Evolutionary conservation across 164 flowering plant genomes (phyloP).

Genomic region (Tinospora cordifolia): DNA sequence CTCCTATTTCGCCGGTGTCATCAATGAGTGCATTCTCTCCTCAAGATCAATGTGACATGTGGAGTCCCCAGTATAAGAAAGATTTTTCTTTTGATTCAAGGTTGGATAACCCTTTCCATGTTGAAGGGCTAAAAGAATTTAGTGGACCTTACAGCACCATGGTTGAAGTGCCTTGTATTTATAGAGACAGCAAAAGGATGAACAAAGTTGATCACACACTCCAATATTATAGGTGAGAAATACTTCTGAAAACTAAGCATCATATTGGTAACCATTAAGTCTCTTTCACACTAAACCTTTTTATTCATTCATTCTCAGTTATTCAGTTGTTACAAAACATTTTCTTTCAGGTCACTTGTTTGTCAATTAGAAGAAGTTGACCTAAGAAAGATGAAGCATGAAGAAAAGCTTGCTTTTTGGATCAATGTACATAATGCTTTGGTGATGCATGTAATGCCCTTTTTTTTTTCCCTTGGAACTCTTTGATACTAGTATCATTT

Average conservation of each 20-base stretch:
- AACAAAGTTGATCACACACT: slow-evolving; percentile 56
- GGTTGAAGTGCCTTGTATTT: slow-evolving; percentile 74
- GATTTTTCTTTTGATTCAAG: slow-evolving; percentile 66
- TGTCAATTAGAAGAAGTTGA: slow-evolving; percentile 62
- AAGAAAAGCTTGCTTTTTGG: slow-evolving; percentile 96
- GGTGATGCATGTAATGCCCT: slow-evolving; percentile 97
- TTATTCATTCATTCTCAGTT: background rate
- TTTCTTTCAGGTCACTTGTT: slow-evolving; percentile 54
- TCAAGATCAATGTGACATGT: slow-evolving; percentile 53
- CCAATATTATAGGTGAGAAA: slow-evolving; percentile 58
- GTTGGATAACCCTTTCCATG: slow-evolving; percentile 69
- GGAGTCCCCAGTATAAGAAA: slow-evolving; percentile 75
- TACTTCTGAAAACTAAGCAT: background rate
- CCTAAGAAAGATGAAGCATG: slow-evolving; percentile 63
- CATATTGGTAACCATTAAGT: no score
- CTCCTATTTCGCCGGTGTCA: slow-evolving; percentile 74
- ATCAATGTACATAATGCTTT: slow-evolving; percentile 87
- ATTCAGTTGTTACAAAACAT: background rate
- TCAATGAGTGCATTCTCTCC: slow-evolving; percentile 72
- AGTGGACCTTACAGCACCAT: slow-evolving; percentile 91
- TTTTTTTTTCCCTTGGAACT: background rate
- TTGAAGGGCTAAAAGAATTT: slow-evolving; percentile 72
- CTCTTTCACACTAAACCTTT: background rate
- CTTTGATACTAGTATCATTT: background rate
- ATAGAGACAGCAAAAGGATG: slow-evolving; percentile 55